Percentiles rank a stretch among this genome's conserved stretches.
These are phyloP conservation scores for Eimeria necatrix DNA, from an alignment of 169 alveolate species.

Conservation along the genomic window DNA sequence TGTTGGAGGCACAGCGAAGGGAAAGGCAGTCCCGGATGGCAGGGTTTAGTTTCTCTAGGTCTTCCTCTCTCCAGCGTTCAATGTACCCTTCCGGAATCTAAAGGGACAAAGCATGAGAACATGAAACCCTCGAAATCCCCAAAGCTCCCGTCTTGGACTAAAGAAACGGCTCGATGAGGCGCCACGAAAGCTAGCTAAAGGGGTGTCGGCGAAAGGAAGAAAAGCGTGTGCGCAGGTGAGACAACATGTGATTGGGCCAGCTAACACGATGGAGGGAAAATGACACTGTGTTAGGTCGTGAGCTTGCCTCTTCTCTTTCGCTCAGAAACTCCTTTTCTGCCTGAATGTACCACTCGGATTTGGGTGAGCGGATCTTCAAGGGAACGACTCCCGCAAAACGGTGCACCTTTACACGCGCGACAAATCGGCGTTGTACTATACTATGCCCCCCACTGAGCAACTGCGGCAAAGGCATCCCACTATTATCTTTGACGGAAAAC, in stretches of 20 bases:
- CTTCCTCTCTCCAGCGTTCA: slow-evolving; percentile 72
- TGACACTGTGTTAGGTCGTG: background rate
- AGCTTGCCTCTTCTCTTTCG: slow-evolving; percentile 85
- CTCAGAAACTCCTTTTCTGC: slow-evolving; percentile 91
- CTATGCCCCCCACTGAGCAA: background rate
- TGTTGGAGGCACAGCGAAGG: slow-evolving; percentile 70
- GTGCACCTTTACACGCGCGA: slow-evolving; percentile 89
- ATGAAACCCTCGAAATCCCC: background rate
- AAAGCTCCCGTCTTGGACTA: background rate
- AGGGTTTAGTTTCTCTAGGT: slow-evolving; percentile 51
- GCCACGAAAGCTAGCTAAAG: too few relatives aligned
- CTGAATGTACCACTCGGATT: slow-evolving; percentile 92
- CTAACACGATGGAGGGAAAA: too few relatives aligned
- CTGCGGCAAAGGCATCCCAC: too few relatives aligned
- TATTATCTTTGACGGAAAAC: too few relatives aligned
- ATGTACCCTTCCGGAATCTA: slow-evolving; percentile 79
- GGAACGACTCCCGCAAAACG: slow-evolving; percentile 91
- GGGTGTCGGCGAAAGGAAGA: too few relatives aligned
- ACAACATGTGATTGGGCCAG: too few relatives aligned
- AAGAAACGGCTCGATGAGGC: too few relatives aligned
- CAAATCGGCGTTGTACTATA: slow-evolving; percentile 76
- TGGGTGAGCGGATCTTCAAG: slow-evolving; percentile 90
- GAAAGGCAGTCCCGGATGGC: slow-evolving; percentile 58
- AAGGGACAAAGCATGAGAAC: background rate
- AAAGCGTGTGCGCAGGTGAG: too few relatives aligned